Percentiles rank a stretch among this genome's conserved stretches.
These are phyloP conservation scores for Protea cynaroides DNA, from an alignment of 164 flowering plant species.

Conservation along the genomic window DNA sequence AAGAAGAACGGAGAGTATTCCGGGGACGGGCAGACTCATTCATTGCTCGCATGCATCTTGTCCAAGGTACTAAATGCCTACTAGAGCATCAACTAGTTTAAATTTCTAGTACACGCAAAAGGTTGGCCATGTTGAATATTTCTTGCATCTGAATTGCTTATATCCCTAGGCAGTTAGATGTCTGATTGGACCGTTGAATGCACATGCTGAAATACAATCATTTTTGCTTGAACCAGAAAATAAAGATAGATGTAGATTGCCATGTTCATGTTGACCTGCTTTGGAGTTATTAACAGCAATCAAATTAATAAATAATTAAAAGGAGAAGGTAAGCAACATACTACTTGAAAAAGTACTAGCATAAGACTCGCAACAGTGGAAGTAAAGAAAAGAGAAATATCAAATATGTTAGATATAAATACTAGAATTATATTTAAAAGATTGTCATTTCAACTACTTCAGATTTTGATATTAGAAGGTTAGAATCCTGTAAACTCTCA, in stretches of 20 bases:
- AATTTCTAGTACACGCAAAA: neutral
- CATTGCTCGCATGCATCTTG: slow-evolving; percentile 92
- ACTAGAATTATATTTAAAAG: no score
- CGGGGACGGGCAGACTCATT: slow-evolving; percentile 80
- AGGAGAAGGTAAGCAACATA: no score
- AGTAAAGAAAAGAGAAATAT: no score
- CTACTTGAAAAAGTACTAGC: no score
- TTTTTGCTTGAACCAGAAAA: neutral
- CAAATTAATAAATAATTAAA: neutral
- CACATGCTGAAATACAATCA: neutral
- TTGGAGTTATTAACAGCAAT: neutral
- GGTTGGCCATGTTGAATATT: neutral
- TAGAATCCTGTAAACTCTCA: no score
- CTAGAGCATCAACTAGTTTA: neutral
- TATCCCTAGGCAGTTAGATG: neutral
- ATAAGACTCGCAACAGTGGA: no score
- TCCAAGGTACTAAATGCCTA: slow-evolving; percentile 66
- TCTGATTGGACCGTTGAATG: neutral
- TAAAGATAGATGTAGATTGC: neutral
- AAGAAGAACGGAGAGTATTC: slow-evolving; percentile 71
- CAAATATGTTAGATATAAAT: no score
- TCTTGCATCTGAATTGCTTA: neutral
- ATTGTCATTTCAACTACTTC: no score
- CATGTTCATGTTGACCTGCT: no score
- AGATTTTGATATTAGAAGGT: no score